Evolutionary conservation across 2,329 filamentous ascomycete species (phyloP).

Genomic region (Aspergillus cejpii): DNA sequence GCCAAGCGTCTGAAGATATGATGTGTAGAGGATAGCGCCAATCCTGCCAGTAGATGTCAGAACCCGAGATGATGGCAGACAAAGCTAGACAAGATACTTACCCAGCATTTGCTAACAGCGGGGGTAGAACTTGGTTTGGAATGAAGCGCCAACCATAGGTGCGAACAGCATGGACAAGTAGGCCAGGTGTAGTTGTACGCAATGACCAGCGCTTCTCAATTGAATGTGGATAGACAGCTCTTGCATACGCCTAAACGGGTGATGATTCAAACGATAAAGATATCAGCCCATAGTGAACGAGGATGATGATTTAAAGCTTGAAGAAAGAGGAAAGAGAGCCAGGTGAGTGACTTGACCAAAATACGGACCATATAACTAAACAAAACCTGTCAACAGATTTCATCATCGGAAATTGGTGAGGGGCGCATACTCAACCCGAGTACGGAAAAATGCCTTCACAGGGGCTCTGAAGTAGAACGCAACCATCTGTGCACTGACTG

Average conservation of each 20-base stretch:
- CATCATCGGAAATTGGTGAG: background rate
- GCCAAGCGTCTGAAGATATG: conserved; percentile 56
- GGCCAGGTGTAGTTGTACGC: conserved; percentile 54
- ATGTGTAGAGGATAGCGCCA: conserved; percentile 57
- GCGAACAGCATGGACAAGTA: conserved; percentile 55
- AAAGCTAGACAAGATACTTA: conserved; percentile 23
- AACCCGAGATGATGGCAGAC: background rate
- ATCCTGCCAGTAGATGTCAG: conserved; percentile 36
- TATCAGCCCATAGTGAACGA: conserved; percentile 4
- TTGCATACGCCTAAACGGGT: conserved; percentile 50
- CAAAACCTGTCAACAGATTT: conserved; percentile 14
- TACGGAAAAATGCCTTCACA: conserved; percentile 87
- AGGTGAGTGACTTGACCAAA: conserved; percentile 4
- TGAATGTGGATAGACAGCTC: conserved; percentile 54
- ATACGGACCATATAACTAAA: conserved; percentile 46
- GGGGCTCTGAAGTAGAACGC: conserved; percentile 90
- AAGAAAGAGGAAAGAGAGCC: background rate
- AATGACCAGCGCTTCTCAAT: conserved; percentile 49
- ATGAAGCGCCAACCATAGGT: conserved; percentile 60
- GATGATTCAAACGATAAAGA: background rate
- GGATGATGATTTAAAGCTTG: background rate
- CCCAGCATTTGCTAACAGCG: conserved; percentile 57
- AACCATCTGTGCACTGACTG: conserved; percentile 72
- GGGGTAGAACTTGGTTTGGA: conserved; percentile 58
- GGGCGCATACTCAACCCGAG: conserved; percentile 69